phyloP scores from a whole-genome alignment of 164 flowering plant genomes.

The Magnolia officinalis region DNA sequence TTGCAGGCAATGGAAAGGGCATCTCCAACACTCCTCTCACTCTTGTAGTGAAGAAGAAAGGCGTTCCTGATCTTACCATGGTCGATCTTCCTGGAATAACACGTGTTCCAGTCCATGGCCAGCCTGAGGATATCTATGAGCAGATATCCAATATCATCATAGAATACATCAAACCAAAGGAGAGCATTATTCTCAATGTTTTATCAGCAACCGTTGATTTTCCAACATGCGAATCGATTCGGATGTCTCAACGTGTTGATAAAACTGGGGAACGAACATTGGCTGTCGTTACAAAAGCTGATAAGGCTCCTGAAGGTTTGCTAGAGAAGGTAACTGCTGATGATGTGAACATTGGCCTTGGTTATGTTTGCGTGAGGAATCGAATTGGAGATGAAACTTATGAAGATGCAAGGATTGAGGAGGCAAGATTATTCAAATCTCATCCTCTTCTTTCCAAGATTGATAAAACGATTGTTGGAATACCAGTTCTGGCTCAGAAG shows the following conservation, averaged over 20 bases:
- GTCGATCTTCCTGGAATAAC: slow-evolving; percentile 47
- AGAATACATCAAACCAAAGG: slow-evolving; percentile 41
- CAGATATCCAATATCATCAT: slow-evolving; percentile 33
- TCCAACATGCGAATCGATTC: slow-evolving; percentile 44
- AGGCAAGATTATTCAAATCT: slow-evolving; percentile 22
- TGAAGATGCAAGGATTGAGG: slow-evolving; percentile 28
- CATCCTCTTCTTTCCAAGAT: slow-evolving; percentile 27
- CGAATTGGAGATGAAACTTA: slow-evolving; percentile 42
- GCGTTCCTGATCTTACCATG: slow-evolving; percentile 28
- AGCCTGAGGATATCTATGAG: slow-evolving; percentile 47
- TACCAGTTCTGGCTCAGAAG: slow-evolving; percentile 28
- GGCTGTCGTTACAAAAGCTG: slow-evolving; percentile 49
- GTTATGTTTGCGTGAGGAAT: slow-evolving; percentile 43
- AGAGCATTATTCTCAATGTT: slow-evolving; percentile 41
- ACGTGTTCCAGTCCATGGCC: slow-evolving; percentile 47
- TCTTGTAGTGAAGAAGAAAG: slow-evolving; percentile 31
- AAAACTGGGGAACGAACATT: slow-evolving; percentile 35
- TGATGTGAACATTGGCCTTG: slow-evolving; percentile 45
- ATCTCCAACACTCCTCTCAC: slow-evolving; percentile 36
- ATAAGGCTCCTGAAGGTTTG: slow-evolving; percentile 37
- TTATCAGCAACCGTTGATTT: slow-evolving; percentile 44
- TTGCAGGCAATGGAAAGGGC: slow-evolving; percentile 35
- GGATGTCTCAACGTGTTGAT: slow-evolving; percentile 43
- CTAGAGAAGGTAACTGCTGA: slow-evolving; percentile 27
- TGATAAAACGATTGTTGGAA: slow-evolving; percentile 18